phyloP scores from a whole-genome alignment of 768 basidiomycete species.

The Tulasnella sp. region DNA sequence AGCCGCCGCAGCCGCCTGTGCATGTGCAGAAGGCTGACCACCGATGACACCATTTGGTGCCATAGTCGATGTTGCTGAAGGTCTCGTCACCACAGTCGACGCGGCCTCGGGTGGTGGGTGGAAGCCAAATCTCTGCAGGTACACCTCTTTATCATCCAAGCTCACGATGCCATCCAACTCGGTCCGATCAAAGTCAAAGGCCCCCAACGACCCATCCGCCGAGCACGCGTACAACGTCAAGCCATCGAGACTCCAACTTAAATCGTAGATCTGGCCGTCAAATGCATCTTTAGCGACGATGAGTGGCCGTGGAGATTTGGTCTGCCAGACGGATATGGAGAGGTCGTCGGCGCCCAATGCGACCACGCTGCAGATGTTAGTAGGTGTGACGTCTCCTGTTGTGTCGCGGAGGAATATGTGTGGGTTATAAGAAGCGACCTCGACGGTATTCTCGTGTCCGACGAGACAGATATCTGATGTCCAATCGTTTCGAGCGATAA shows the following conservation, averaged over 20 bases:
- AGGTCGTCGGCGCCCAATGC: conserved; percentile 91
- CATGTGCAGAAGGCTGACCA: background rate
- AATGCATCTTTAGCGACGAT: conserved; percentile 93
- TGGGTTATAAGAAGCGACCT: conserved; percentile 91
- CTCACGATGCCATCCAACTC: conserved; percentile 77
- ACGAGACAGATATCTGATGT: conserved; percentile 87
- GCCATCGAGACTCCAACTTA: conserved; percentile 89
- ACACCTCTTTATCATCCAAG: conserved; percentile 59
- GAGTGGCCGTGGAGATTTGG: conserved; percentile 78
- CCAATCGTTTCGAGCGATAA: conserved; percentile 84
- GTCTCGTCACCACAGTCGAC: background rate
- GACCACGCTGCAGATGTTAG: conserved; percentile 82
- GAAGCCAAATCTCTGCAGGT: conserved; percentile 74
- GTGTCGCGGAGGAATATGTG: conserved; percentile 82
- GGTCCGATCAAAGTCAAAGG: conserved; percentile 62
- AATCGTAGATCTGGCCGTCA: conserved; percentile 87
- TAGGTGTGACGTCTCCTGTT: conserved; percentile 51
- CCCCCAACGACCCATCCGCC: conserved; percentile 88
- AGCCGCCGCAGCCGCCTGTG: conserved; percentile 11
- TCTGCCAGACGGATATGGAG: conserved; percentile 93
- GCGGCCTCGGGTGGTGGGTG: conserved; percentile 31
- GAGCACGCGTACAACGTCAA: conserved; percentile 87
- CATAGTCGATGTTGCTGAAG: background rate
- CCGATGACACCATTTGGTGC: background rate
- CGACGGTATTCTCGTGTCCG: conserved; percentile 93